Conservation (phyloP, 2,329 filamentous ascomycete genomes). For the Paracoccidioides lutzii region DNA sequence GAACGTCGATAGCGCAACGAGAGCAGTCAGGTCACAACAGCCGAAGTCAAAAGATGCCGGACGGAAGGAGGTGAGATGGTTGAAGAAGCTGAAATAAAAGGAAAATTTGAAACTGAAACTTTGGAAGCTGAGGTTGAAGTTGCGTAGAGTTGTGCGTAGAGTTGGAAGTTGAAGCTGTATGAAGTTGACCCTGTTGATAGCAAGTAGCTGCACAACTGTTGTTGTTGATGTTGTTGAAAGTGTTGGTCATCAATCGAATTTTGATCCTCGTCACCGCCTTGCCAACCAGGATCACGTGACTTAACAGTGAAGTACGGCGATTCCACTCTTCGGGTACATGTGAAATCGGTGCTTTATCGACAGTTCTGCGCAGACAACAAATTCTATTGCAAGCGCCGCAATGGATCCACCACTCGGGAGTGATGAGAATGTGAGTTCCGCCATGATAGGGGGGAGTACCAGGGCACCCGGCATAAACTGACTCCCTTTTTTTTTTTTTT, state of each 20-base stretch:
- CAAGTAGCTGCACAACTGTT: neutral
- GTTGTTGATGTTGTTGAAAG: too few relatives aligned
- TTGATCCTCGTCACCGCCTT: too few relatives aligned
- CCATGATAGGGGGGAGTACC: too few relatives aligned
- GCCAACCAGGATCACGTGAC: too few relatives aligned
- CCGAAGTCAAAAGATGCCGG: neutral
- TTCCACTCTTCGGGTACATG: neutral
- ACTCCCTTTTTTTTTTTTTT: too few relatives aligned
- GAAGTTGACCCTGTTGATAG: neutral
- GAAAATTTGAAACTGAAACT: neutral
- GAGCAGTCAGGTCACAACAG: neutral
- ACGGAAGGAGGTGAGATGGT: neutral
- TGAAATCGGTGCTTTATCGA: too few relatives aligned
- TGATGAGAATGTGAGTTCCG: conserved; percentile 30
- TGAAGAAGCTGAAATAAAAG: neutral
- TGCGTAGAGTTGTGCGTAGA: too few relatives aligned
- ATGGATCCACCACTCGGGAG: conserved; percentile 32
- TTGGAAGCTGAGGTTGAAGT: neutral
- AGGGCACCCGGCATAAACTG: too few relatives aligned
- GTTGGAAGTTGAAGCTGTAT: neutral
- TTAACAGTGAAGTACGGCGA: neutral
- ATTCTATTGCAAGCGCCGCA: conserved; percentile 24
- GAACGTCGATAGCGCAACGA: neutral
- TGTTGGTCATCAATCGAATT: too few relatives aligned
- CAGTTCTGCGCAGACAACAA: neutral